Conservation (phyloP, 768 basidiomycete species). For the Lenzites betulinus region DNA sequence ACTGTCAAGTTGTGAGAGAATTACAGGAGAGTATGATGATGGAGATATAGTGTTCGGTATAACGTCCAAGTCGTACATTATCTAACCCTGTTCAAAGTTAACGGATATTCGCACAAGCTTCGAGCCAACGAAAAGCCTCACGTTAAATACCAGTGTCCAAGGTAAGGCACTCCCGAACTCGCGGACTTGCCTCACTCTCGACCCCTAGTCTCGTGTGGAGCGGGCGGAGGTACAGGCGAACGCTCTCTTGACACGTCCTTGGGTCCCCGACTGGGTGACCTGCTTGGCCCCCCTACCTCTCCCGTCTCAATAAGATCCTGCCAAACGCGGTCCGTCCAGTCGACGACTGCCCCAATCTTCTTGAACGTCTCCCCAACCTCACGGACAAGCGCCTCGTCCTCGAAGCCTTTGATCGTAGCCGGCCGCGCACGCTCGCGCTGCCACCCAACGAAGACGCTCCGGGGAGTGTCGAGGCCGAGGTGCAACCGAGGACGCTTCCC, state of each 20-base stretch:
- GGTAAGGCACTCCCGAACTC: too few relatives aligned
- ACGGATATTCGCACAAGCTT: too few relatives aligned
- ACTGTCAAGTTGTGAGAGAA: too few relatives aligned
- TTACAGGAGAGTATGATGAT: too few relatives aligned
- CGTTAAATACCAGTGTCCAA: too few relatives aligned
- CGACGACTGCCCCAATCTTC: constrained; percentile 44
- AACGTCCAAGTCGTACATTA: too few relatives aligned
- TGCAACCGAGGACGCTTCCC: constrained; percentile 20
- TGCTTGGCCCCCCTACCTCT: constrained; percentile 1
- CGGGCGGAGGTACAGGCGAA: background rate
- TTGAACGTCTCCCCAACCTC: constrained; percentile 45
- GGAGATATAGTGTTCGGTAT: too few relatives aligned
- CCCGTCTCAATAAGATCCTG: constrained; percentile 38
- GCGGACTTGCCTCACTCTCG: background rate
- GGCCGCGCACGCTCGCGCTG: constrained; percentile 4
- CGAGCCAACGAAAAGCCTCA: too few relatives aligned
- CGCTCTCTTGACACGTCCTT: background rate
- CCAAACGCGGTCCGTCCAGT: constrained; percentile 63
- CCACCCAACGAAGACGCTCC: constrained; percentile 10
- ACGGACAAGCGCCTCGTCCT: constrained; percentile 55
- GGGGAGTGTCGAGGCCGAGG: constrained; percentile 5
- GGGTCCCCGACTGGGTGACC: background rate
- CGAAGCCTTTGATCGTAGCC: constrained; percentile 61
- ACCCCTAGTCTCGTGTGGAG: background rate
- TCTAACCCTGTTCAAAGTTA: too few relatives aligned